Conservation (phyloP, 345 rosid genomes). For the Linum trigynum region DNA sequence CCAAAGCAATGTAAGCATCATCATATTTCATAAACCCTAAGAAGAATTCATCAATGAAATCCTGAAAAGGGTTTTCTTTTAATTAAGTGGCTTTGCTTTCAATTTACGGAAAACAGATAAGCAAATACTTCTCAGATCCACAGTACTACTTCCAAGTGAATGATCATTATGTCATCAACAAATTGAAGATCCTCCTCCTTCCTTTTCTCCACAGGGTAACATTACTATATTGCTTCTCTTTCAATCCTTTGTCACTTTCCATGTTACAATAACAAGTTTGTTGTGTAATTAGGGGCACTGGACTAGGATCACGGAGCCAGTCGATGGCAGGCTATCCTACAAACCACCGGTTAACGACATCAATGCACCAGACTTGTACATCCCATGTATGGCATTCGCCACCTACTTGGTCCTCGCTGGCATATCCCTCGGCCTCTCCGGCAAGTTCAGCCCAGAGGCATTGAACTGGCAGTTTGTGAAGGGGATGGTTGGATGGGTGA, state of each 20-base stretch:
- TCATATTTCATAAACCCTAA: neutral
- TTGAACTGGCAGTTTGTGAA: slow-evolving; percentile 48
- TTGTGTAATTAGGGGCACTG: slow-evolving; percentile 43
- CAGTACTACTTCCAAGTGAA: slow-evolving; percentile 58
- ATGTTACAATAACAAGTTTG: neutral
- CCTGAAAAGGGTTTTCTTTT: too few relatives aligned
- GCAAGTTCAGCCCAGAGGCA: slow-evolving; percentile 50
- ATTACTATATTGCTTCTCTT: neutral
- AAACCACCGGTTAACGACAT: slow-evolving; percentile 61
- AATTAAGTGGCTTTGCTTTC: neutral
- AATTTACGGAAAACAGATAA: slow-evolving; percentile 29
- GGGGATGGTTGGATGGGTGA: slow-evolving; percentile 44
- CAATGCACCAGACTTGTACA: slow-evolving; percentile 72
- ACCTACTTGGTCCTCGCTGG: slow-evolving; percentile 65
- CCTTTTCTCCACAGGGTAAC: slow-evolving; percentile 43
- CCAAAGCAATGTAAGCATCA: slow-evolving; percentile 46
- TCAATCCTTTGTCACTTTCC: neutral
- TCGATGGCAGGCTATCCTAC: slow-evolving; percentile 57
- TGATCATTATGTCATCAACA: slow-evolving; percentile 44
- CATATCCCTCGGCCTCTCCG: slow-evolving; percentile 46
- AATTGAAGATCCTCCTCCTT: slow-evolving; percentile 40
- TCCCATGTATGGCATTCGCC: slow-evolving; percentile 64
- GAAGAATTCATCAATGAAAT: neutral
- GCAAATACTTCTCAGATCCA: slow-evolving; percentile 48
- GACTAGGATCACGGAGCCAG: slow-evolving; percentile 63